Evolutionary conservation across 495 filamentous ascomycete genomes (phyloP).

Genomic region (Oidiodendron maius): DNA sequence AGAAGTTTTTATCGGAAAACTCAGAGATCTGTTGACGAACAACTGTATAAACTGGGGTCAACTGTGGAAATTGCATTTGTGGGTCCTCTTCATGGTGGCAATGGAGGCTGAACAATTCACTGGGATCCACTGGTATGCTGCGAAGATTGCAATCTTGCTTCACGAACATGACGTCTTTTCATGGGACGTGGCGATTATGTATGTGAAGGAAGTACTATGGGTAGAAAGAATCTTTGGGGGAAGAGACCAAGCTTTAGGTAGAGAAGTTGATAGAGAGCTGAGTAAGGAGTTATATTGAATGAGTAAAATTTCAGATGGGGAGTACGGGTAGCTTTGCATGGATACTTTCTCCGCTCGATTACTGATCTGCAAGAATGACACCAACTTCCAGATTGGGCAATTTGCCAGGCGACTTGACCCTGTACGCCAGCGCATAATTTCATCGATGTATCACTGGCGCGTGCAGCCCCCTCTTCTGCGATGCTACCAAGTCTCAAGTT

Average conservation of each 20-base stretch:
- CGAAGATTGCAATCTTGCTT: not conserved
- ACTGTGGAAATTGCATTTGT: not conserved
- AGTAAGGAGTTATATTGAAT: not conserved
- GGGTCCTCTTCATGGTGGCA: not conserved
- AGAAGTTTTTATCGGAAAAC: not conserved
- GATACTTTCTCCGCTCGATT: too few relatives aligned
- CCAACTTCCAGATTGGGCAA: too few relatives aligned
- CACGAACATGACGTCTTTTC: not conserved
- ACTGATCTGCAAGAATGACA: too few relatives aligned
- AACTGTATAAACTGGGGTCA: not conserved
- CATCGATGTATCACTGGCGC: too few relatives aligned
- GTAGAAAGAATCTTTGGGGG: not conserved
- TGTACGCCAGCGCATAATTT: too few relatives aligned
- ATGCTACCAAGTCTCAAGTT: too few relatives aligned
- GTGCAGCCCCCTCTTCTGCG: too few relatives aligned
- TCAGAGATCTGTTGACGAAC: not conserved
- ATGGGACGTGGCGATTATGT: not conserved
- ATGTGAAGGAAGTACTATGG: not conserved
- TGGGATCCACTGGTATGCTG: not conserved
- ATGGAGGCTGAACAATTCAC: not conserved
- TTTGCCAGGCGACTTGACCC: too few relatives aligned
- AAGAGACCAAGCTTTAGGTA: not conserved
- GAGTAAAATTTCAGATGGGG: too few relatives aligned
- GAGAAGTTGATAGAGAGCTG: not conserved
- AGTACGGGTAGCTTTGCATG: too few relatives aligned